Evolutionary conservation across 306 rosid genomes (phyloP), one percentile per base, ranked within the genome.

Genomic region (Heteromeles arbutifolia): DNA sequence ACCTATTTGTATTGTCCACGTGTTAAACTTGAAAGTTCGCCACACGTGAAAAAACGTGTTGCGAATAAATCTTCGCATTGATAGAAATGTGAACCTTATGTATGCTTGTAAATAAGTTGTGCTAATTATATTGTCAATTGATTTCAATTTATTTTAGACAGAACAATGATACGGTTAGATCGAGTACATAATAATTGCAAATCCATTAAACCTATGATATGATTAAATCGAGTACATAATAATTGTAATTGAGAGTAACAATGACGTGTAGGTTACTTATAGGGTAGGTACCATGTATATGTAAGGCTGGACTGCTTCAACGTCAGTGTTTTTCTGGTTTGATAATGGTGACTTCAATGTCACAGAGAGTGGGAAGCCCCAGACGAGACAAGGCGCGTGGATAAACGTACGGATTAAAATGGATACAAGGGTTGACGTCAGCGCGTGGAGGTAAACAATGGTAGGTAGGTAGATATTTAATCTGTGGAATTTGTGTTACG

Each of bases 321-420:
- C 69, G 77, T 69, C 86, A 78, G 70, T 80, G 82, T 74, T 68
- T 62, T 62, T 56, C 21, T 28, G 77, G 56, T 22, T 52, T 4
- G 12, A 17, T 31, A 24, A 43, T 69, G 58, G n/a, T 11, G 8
- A 17, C 77, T 48, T 43, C 45, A 25, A 43, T 24, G 63, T 12
- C 15, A 14, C 21, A 0, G 25, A 2, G 26, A 3, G 39, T 10
- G 4, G 43, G 29, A 14, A 64, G 67, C 34, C 34, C 13, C n/a
- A 17, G 26, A 24, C 69, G n/a, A 34, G 37, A 50, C 21, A 24
- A 11, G 19, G 73, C 73, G 66, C 73, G 79, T 75, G 73, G 54
- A 0, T 9, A 0, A 15, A 50, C 41, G 1, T 0, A 58, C 3
- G 66, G 53, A 28, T 57, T 9, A 17, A 32, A 58, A 29, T 18